These are phyloP conservation scores for Colletotrichum sidae DNA, from an alignment of 2,329 filamentous ascomycete genomes.

Conservation along the genomic window DNA sequence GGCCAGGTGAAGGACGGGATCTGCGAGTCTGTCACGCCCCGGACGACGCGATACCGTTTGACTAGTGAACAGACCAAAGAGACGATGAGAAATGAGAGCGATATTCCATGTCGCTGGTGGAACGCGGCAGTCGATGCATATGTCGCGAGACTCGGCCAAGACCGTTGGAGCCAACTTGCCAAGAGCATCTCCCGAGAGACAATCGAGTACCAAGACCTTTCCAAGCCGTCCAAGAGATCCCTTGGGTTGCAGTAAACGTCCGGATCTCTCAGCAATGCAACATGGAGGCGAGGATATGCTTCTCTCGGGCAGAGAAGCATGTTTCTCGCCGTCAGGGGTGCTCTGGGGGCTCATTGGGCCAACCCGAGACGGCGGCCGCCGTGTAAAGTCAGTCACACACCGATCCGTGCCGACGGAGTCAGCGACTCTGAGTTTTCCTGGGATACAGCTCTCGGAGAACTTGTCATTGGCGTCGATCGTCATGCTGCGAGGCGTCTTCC, in stretches of 20 bases:
- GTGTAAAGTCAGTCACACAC: slow-evolving; percentile 8
- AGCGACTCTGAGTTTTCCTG: background rate
- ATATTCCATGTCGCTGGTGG: too few relatives aligned
- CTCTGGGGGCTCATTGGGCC: slow-evolving; percentile 12
- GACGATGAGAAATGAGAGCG: background rate
- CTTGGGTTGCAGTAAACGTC: too few relatives aligned
- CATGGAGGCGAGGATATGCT: slow-evolving; percentile 4
- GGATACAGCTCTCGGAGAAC: background rate
- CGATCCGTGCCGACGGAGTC: slow-evolving; percentile 11
- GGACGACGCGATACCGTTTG: slow-evolving; percentile 7
- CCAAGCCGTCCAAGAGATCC: slow-evolving; percentile 36
- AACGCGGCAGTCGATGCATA: background rate
- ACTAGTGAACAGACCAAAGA: background rate
- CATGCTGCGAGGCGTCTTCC: slow-evolving; percentile 5
- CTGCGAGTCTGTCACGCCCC: slow-evolving; percentile 28
- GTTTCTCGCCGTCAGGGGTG: background rate
- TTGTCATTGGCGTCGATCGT: slow-evolving; percentile 9
- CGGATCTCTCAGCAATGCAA: too few relatives aligned
- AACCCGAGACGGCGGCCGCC: background rate
- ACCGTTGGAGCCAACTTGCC: background rate
- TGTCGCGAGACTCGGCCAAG: slow-evolving; percentile 2
- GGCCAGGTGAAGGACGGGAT: slow-evolving; percentile 10
- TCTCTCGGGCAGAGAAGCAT: background rate
- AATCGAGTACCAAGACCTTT: slow-evolving; percentile 27
- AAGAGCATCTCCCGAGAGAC: slow-evolving; percentile 18